phyloP scores from a whole-genome alignment of 495 filamentous ascomycete genomes.

The Astrothelium macrocarpum region DNA sequence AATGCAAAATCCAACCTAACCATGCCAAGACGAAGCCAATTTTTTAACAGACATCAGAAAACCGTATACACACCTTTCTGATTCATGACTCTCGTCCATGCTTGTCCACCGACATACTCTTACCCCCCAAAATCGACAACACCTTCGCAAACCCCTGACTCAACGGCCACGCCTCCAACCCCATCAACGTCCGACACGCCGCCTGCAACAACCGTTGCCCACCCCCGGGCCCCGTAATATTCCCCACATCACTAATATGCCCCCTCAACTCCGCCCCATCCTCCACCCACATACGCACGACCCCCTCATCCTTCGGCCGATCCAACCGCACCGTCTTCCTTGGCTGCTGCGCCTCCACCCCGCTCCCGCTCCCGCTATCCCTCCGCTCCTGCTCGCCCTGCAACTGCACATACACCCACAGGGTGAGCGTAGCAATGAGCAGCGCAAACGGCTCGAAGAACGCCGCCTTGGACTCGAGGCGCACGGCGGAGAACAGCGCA shows the following conservation, averaged over 20 bases:
- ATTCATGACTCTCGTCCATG: not conserved
- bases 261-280: not conserved
- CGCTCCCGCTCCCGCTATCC: not conserved
- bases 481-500: not conserved
- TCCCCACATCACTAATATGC: constrained; percentile 1
- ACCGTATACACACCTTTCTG: not conserved
- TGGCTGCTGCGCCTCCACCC: not conserved
- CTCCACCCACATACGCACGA: not conserved
- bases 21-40: no score
- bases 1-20: no score
- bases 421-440: not conserved
- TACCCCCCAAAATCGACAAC: not conserved
- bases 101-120: not conserved
- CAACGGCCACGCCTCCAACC: not conserved
- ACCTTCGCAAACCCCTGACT: constrained; percentile 1
- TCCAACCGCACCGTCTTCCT: not conserved
- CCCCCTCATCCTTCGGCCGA: not conserved
- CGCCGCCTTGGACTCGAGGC: not conserved
- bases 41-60: not conserved
- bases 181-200: not conserved
- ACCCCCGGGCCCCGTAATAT: not conserved
- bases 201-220: not conserved
- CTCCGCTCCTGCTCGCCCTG: not conserved
- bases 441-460: not conserved
- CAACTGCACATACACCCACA: not conserved